These are phyloP conservation scores for Phytopythium kandeliae DNA, from an alignment of 352 stramenopile species.

Conservation along the genomic window DNA sequence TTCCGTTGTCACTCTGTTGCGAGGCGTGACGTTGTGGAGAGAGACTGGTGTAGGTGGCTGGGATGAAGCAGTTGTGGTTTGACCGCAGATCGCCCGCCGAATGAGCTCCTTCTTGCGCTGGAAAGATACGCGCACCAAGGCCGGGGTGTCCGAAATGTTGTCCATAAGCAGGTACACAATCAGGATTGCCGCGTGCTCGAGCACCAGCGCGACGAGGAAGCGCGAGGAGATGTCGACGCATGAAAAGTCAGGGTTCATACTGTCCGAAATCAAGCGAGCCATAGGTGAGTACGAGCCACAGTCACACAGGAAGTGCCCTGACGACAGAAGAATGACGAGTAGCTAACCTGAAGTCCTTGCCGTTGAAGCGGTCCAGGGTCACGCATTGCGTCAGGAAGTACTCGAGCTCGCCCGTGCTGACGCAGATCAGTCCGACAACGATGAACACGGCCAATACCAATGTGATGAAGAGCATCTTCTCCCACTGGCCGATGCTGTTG, in stretches of 20 bases:
- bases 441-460: conserved; percentile 78
- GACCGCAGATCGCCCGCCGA: conserved; percentile 71
- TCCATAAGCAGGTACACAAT: conserved; percentile 78
- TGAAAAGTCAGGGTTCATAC: conserved; percentile 80
- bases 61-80: conserved; percentile 32
- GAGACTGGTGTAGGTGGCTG: conserved; percentile 11
- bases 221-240: conserved; percentile 71
- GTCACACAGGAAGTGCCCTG: too few relatives aligned
- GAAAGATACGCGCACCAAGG: conserved; percentile 71
- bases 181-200: conserved; percentile 67
- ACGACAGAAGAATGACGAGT: conserved; percentile 4
- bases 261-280: conserved; percentile 11
- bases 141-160: conserved; percentile 75
- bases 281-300: neutral
- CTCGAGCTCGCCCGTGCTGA: conserved; percentile 80
- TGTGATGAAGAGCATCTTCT: conserved; percentile 84
- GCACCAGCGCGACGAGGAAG: conserved; percentile 71
- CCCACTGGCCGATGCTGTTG: conserved; percentile 85
- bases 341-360: conserved; percentile 77
- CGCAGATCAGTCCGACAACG: conserved; percentile 77
- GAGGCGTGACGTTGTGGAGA: neutral
- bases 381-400: conserved; percentile 78
- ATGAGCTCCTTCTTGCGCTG: conserved; percentile 85
- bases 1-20: neutral
- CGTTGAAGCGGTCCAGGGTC: conserved; percentile 66